Base-by-base conservation (phyloP, 345 rosid genomes). In the Punica granatum region DNA sequence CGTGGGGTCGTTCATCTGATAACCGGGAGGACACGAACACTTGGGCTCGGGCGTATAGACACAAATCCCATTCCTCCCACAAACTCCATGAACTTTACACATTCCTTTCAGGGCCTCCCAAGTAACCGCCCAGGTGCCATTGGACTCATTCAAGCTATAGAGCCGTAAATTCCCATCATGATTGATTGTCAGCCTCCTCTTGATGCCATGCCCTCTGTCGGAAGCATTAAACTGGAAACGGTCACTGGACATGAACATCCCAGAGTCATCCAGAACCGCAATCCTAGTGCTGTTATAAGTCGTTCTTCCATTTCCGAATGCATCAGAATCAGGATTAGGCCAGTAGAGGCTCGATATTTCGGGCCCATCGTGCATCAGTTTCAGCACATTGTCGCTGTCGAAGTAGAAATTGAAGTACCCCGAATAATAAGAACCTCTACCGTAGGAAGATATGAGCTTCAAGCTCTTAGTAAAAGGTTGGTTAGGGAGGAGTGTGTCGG, bases 51-150 rank as follows among this genome's bases (percentile, higher is more conserved):
- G 78, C 14, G 68, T 61, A 65, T 76, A 74, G 34, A 73, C 66
- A 65, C 84, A 83, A 42, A 83, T 70, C 70, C 75, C 83, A 65
- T 80, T 76, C 63, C 69, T 73, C 25, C 87, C 87, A 49, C 84
- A 80, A 43, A 75, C 58, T 8, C 84, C 83, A 62, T 80, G 83
- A 15, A 78, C 81, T 2, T 28, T 33, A 71, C 84, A 77, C 25
- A 34, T 70, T 53, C 43, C 78, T 64, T 76, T 11, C 82, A 64
- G 4, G 16, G 82, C 83, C 74, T 73, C 49, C 81, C 85, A 81
- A 3, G 85, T 64, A 2, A 74, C 60, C 21, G 30, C 59, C 87
- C 87, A 80, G 2, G 16, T 68, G 4, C 81, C 74, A 2, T 76
- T 30, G 48, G 0, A 6, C 18, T 37, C 53, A 36, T 70, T 67